Percentiles rank a stretch among this genome's conserved stretches.
Conservation (phyloP, 768 basidiomycete genomes). For the Psilocybe sp. region DNA sequence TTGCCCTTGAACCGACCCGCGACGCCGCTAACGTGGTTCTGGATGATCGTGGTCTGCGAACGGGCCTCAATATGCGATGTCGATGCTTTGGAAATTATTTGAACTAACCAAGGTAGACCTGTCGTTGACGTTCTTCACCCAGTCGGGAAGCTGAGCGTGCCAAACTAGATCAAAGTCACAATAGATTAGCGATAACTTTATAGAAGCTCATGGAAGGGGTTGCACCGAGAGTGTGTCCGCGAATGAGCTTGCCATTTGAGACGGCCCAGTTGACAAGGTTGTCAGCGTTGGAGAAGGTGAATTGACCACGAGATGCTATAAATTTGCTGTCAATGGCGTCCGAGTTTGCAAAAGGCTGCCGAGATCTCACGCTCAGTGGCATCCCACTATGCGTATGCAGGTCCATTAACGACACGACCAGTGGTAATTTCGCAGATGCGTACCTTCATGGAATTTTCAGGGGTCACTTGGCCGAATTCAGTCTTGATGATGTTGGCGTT, state of each 20-base stretch:
- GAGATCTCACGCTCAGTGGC: slow-evolving; percentile 29
- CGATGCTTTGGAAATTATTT: background rate
- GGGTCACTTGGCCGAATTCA: slow-evolving; percentile 38
- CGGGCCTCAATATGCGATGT: background rate
- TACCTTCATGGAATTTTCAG: slow-evolving; percentile 44
- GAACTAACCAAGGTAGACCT: slow-evolving; percentile 31
- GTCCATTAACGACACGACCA: background rate
- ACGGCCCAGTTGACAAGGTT: slow-evolving; percentile 37
- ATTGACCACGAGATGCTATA: slow-evolving; percentile 26
- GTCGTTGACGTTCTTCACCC: slow-evolving; percentile 37
- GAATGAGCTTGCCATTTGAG: slow-evolving; percentile 36
- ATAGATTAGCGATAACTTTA: slow-evolving; percentile 16
- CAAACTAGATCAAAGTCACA: slow-evolving; percentile 22
- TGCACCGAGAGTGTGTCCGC: slow-evolving; percentile 36
- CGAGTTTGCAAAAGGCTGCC: too few species aligned
- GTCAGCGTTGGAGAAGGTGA: slow-evolving; percentile 33
- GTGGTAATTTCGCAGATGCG: too few species aligned
- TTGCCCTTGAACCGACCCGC: slow-evolving; percentile 46
- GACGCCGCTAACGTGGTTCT: slow-evolving; percentile 44
- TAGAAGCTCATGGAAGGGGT: background rate
- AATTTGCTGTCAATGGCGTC: background rate
- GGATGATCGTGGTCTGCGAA: slow-evolving; percentile 36
- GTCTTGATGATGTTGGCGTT: slow-evolving; percentile 28
- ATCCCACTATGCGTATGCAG: slow-evolving; percentile 27
- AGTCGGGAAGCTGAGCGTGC: slow-evolving; percentile 38